phyloP scores from a whole-genome alignment of 306 rosid genomes.

The Castanea sativa region DNA sequence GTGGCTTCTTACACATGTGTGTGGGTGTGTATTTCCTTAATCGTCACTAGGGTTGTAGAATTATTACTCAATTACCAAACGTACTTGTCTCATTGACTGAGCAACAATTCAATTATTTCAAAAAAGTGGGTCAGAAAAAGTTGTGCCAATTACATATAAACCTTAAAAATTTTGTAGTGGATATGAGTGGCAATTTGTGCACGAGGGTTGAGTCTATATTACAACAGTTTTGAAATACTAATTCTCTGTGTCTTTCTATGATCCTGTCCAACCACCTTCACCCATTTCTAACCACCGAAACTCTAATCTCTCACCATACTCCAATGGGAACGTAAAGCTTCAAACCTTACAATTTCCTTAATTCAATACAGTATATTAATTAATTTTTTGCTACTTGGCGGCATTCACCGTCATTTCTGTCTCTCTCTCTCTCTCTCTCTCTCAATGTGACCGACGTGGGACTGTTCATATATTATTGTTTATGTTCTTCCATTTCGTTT shows the following conservation, averaged over 20 bases:
- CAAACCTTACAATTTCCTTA: slow-evolving; percentile 12
- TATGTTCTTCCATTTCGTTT: background rate
- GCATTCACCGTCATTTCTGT: slow-evolving; percentile 18
- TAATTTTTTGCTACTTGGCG: slow-evolving; percentile 1
- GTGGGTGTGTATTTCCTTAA: slow-evolving; percentile 18
- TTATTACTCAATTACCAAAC: slow-evolving; percentile 19
- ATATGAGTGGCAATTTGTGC: slow-evolving; percentile 26
- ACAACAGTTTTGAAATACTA: slow-evolving; percentile 34
- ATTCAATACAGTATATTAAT: slow-evolving; percentile 1
- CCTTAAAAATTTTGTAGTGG: slow-evolving; percentile 8
- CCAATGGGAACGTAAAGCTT: slow-evolving; percentile 49
- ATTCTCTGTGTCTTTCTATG: slow-evolving; percentile 33
- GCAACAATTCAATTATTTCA: background rate
- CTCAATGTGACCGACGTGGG: background rate
- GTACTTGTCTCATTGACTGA: slow-evolving; percentile 23
- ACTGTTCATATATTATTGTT: background rate
- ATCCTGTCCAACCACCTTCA: slow-evolving; percentile 86
- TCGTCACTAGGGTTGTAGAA: slow-evolving; percentile 8
- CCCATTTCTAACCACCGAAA: slow-evolving; percentile 81
- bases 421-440: background rate
- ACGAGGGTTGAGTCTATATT: slow-evolving; percentile 45
- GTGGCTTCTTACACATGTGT: background rate
- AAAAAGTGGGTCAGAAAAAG: slow-evolving; percentile 19
- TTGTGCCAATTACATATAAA: background rate
- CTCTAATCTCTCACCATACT: slow-evolving; percentile 21